Base-by-base conservation (phyloP, 108 stramenopile species). In the Epithemia pelagica region DNA sequence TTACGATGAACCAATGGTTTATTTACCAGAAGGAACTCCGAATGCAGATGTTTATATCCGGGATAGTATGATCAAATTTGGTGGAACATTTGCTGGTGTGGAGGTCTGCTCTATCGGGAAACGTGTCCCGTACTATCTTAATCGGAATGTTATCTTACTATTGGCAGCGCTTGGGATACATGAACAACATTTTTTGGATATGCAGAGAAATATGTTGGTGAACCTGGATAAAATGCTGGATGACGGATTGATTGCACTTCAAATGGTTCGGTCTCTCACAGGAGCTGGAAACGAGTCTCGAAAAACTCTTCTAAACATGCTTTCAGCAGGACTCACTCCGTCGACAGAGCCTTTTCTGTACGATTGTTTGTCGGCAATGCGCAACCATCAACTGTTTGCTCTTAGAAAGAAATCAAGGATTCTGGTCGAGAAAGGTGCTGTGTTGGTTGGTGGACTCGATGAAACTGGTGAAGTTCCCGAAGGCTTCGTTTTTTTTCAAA, bases 121-220 rank as follows among this genome's bases (percentile, higher is more conserved):
- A 22, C 28, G 53, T 22, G 37, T 73, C 25, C 72, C 72, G 3
- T 73, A 73, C 37, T 73, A 67, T 46, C 33, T 73, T 25, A 67
- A 73, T 28, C 58, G 66, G 24, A 73, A 68, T 54, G 66, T 73
- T 30, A 73, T 73, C 30, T 31, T 73, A 31, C 32, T 73, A 8
- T 30, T 61, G 72, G 56, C 2, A 25, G 20, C 25, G 7, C 30
- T 18, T 7, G 61, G 61, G 21, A 29, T 61, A 5, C 8, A 22
- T 32, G 32, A 55, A 59, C 7, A 27, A 25, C 46, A 29, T 53
- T 67, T 73, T 33, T 1, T 67, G 32, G 61, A 59, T 8, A 37
- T 67, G 2, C 72, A 73, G 28, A 30, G 21, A 1, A 2, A 32
- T 0, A 64, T 65, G 32, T 30, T 73, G 25, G 58, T 66, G 21